Base-by-base conservation (phyloP, 2,329 filamentous ascomycete genomes). In the Sporothrix euskadiensis region DNA sequence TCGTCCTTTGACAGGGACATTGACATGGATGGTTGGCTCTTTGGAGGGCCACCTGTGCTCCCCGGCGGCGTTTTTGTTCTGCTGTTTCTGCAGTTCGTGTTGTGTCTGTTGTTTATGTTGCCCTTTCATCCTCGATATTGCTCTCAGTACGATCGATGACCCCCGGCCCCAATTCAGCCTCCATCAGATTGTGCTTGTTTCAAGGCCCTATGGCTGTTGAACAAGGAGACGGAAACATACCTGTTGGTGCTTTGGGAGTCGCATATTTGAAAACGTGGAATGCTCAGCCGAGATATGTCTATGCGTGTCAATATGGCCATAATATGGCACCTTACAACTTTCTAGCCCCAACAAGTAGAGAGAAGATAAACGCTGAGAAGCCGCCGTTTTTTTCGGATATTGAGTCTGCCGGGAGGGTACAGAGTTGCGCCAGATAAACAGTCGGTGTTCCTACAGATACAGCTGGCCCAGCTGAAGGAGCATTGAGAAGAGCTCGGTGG, bases 121-220 rank as follows among this genome's bases (percentile, higher is more conserved):
- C 41, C 14, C 44, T 49, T 49, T 19, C 44, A 14, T 6, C 14
- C 12, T 65, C 39, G 39, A 39, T 47, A 26, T 65, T 39, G 10
- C 35, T 44, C 26, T 44, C 6, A 14, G 30, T 65, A 12, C 47
- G 10, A 4, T 59, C 7, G 52, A 26, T 56, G n/a, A 14, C 3
- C 44, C 52, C 30, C 56, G 30, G 30, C 56, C 22, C 32, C 32
- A 63, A 1, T 22, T 39, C 59, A 44, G 19, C 59, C 61, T 8
- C 22, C n/a, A 26, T 44, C n/a, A 30, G 8, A 44, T 65, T 6
- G 3, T 14, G 7, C 57, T 26, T 65, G 39, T 65, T 47, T 65
- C 61, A 26, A 63, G 61, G 63, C n/a, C 63, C 22, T 68, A 52
- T 52, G 26, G 44, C 41, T 68, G 44, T 52, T 52, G 41, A 14